Evolutionary conservation across 163 green algal species (phyloP).

Genomic region (Volvox carteri): DNA sequence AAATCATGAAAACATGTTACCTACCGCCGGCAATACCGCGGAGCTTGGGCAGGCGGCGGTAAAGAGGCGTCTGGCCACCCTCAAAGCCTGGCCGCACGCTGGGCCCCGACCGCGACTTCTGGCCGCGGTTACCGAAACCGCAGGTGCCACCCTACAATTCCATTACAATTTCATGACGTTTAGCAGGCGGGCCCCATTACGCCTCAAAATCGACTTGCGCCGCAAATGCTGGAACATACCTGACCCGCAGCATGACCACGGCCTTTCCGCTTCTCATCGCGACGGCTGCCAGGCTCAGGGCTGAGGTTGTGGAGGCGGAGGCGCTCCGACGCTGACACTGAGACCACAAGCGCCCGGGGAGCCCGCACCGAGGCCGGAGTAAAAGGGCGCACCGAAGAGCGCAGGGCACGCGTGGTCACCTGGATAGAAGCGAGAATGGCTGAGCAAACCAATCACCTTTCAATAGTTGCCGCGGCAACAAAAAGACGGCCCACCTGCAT

Average conservation of each 20-base stretch:
- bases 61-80: slow-evolving; percentile 97
- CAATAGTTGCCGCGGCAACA: neutral
- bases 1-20: slow-evolving; percentile 8
- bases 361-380: neutral
- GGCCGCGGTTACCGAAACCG: slow-evolving; percentile 97
- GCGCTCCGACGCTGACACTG: slow-evolving; percentile 72
- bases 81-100: slow-evolving; percentile 95
- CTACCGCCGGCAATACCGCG: slow-evolving; percentile 96
- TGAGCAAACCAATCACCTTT: neutral
- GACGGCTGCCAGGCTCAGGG: slow-evolving; percentile 88
- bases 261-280: slow-evolving; percentile 91
- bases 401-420: slow-evolving; percentile 40
- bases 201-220: neutral
- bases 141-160: slow-evolving; percentile 88
- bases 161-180: neutral
- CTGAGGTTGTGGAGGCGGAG: slow-evolving; percentile 94
- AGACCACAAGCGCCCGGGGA: slow-evolving; percentile 36
- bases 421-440: slow-evolving; percentile 1
- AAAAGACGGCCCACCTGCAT: slow-evolving; percentile 19
- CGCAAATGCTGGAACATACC: slow-evolving; percentile 67
- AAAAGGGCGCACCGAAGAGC: slow-evolving; percentile 49
- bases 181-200: neutral
- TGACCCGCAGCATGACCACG: slow-evolving; percentile 94
- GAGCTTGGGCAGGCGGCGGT: slow-evolving; percentile 97
- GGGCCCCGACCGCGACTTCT: slow-evolving; percentile 94